Conservation (phyloP, 768 basidiomycete species). For the Leccinellum luteum region DNA sequence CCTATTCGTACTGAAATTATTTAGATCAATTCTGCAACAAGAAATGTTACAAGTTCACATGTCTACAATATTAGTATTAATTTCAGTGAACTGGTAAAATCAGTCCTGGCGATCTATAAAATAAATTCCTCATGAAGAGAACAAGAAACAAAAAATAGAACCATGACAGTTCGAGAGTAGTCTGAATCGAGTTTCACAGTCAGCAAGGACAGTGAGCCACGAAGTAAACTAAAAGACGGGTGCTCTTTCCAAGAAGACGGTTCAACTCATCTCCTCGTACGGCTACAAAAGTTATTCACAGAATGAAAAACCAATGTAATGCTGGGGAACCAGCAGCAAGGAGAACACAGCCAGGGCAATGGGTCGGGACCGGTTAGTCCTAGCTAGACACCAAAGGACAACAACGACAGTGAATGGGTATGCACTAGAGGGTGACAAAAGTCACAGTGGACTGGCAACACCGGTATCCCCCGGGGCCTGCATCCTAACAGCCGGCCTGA, state of each 20-base stretch:
- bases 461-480: too few relatives aligned
- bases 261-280: conserved; percentile 17
- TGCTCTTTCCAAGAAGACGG: neutral
- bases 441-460: too few relatives aligned
- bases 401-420: neutral
- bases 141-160: neutral
- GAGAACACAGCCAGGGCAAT: conserved; percentile 4
- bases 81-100: too few relatives aligned
- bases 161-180: conserved; percentile 30
- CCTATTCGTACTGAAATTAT: too few relatives aligned
- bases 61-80: too few relatives aligned
- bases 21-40: too few relatives aligned
- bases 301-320: conserved; percentile 1
- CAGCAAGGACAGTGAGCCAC: conserved; percentile 18
- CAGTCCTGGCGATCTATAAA: too few relatives aligned
- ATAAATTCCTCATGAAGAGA: conserved; percentile 17
- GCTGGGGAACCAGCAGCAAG: conserved; percentile 8
- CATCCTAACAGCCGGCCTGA: too few relatives aligned
- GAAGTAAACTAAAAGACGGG: conserved; percentile 30
- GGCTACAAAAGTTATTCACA: neutral
- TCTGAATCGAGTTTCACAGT: conserved; percentile 34
- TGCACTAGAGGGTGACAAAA: conserved; percentile 8
- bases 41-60: too few relatives aligned
- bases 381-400: neutral
- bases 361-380: neutral